Percentiles rank a stretch among this genome's conserved stretches.
Evolutionary conservation across 108 stramenopile genomes (phyloP).

Genomic region (Cyclotella distinguenda): DNA sequence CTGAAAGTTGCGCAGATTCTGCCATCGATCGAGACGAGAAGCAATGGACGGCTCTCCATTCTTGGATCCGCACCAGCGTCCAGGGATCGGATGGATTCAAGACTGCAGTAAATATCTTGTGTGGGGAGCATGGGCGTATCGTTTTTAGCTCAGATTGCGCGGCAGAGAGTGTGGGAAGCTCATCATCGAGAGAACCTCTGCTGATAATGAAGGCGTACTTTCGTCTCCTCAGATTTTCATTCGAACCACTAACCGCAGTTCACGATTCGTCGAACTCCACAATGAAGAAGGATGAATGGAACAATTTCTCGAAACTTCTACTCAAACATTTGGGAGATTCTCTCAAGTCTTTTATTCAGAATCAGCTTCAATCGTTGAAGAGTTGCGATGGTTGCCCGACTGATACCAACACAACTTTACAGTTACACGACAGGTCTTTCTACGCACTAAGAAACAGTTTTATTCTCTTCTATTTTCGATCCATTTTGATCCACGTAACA

Average conservation of each 20-base stretch:
- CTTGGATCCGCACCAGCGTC: neutral
- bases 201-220: constrained; percentile 11
- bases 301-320: neutral
- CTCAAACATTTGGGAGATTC: constrained; percentile 15
- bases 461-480: constrained; percentile 11
- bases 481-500: constrained; percentile 1
- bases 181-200: constrained; percentile 3
- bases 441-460: constrained; percentile 1
- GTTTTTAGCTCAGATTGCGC: neutral
- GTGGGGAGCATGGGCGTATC: neutral
- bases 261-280: neutral
- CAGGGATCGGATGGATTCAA: constrained; percentile 7
- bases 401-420: neutral
- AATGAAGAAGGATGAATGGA: constrained; percentile 9
- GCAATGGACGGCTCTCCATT: constrained; percentile 1
- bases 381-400: neutral
- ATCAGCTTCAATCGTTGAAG: constrained; percentile 13
- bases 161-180: neutral
- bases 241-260: neutral
- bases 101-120: neutral
- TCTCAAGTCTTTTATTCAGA: constrained; percentile 15
- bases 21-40: neutral
- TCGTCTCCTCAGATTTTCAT: constrained; percentile 16
- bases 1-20: neutral
- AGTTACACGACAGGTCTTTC: neutral